Conservation (phyloP, 2,329 filamentous ascomycete species). For the Aspergillus versicolor region DNA sequence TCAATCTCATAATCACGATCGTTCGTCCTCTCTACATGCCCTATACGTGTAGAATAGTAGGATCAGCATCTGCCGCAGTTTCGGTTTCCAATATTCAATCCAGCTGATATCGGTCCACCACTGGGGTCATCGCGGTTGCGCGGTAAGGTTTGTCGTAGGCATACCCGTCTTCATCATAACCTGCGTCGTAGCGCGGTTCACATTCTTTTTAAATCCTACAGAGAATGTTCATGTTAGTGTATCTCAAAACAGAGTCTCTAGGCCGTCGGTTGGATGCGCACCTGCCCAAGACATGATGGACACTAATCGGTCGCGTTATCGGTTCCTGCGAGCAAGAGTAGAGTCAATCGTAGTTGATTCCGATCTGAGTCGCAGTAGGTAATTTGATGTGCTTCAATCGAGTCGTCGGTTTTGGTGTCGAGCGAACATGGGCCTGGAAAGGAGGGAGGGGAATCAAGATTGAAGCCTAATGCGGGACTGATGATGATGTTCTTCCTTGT, state of each 20-base stretch:
- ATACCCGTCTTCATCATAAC: slow-evolving; percentile 99
- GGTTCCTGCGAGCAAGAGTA: background rate
- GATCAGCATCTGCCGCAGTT: slow-evolving; percentile 3
- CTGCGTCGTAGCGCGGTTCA: slow-evolving; percentile 98
- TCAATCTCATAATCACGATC: slow-evolving; percentile 99
- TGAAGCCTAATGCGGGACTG: slow-evolving; percentile 20
- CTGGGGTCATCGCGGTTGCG: slow-evolving; percentile 8
- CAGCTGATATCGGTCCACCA: background rate
- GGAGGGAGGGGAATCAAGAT: slow-evolving; percentile 1
- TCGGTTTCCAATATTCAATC: background rate
- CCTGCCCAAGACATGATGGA: slow-evolving; percentile 71
- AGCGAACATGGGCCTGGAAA: slow-evolving; percentile 4
- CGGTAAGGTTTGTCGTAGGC: slow-evolving; percentile 27
- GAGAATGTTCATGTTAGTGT: slow-evolving; percentile 6
- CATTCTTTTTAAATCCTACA: slow-evolving; percentile 87
- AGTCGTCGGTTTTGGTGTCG: background rate
- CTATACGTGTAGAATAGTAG: slow-evolving; percentile 40
- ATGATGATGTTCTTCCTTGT: slow-evolving; percentile 10
- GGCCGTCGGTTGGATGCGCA: slow-evolving; percentile 31
- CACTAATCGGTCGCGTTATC: slow-evolving; percentile 16
- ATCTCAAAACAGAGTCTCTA: background rate
- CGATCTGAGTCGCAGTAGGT: background rate
- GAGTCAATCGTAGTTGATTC: background rate
- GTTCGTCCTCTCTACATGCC: slow-evolving; percentile 97
- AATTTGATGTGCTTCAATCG: background rate